Conservation (phyloP, 2,329 filamentous ascomycete genomes). For the Pseudocercospora fuligena region DNA sequence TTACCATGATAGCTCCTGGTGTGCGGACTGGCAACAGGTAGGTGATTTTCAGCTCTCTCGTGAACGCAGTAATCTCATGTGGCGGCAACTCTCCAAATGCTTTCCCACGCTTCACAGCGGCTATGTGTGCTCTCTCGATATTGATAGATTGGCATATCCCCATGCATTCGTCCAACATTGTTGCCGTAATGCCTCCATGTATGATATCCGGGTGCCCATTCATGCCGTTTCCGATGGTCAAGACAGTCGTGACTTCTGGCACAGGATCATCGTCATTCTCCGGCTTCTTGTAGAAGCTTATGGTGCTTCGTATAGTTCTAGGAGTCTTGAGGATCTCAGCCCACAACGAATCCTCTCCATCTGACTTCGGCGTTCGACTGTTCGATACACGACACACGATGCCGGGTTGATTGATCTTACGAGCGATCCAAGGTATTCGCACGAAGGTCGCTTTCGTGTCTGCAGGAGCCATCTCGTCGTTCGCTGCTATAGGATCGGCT, state of each 20-base stretch:
- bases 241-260: constrained; percentile 45
- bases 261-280: constrained; percentile 33
- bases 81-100: constrained; percentile 33
- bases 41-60: constrained; percentile 60
- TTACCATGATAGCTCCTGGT: constrained; percentile 55
- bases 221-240: constrained; percentile 56
- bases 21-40: constrained; percentile 61
- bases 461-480: constrained; percentile 25
- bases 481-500: not conserved
- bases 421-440: constrained; percentile 40
- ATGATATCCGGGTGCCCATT: constrained; percentile 59
- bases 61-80: constrained; percentile 46
- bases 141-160: constrained; percentile 57
- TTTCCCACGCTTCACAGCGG: constrained; percentile 18
- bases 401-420: constrained; percentile 39
- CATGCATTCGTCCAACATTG: constrained; percentile 64
- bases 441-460: constrained; percentile 38
- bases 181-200: constrained; percentile 64
- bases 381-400: constrained; percentile 47
- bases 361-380: constrained; percentile 45
- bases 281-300: constrained; percentile 50
- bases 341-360: constrained; percentile 58
- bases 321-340: constrained; percentile 58
- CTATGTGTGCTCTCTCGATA: constrained; percentile 29
- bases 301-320: constrained; percentile 54